Evolutionary conservation across 306 rosid genomes (phyloP), one percentile per base, ranked within the genome.

Genomic region (Castanea crenata): DNA sequence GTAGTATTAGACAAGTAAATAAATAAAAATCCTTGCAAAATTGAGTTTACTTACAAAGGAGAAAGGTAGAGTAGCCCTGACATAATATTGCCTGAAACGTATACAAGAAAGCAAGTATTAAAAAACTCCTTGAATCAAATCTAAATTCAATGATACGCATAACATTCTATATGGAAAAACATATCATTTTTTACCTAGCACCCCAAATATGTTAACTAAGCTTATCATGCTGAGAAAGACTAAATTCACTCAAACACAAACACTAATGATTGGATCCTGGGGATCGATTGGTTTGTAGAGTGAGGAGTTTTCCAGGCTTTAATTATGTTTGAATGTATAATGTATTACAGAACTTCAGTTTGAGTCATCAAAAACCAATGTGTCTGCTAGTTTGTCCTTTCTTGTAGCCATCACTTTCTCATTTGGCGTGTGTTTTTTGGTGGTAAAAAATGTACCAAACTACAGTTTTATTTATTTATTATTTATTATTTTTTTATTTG

Each of bases 1-100:
- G 8, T 14, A 3, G 32, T 18, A 41, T 41, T 41, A 8, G 58
- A 61, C 35, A 21, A 10, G 67, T 11, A 59, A 59, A 11, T 59
- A 59, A 23, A 59, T 59, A 10, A 64, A 61, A 61, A 61, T 31
- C n/a, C 32, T 8, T 5, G 32, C 20, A 9, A 18, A 3, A 72
- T 27, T 11, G 4, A 38, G 44, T 12, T 7, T 49, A 68, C 85
- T 69, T 78, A 84, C 88, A 58, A 68, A 3, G 88, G 88, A 58
- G 88, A 76, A 62, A 84, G 88, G 44, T 80, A 84, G 83, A 84
- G 69, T 6, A 84, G 74, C 71, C 82, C 82, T 74, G 88, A 84
- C 70, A 84, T 81, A 56, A 84, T 74, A 67, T 81, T 84, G 52
- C 88, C 88, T 84, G 85, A 75, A 77, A 58, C n/a, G 6, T 1